These are phyloP conservation scores for Fusarium bactridioides DNA, from an alignment of 2,329 filamentous ascomycete species.

Conservation along the genomic window DNA sequence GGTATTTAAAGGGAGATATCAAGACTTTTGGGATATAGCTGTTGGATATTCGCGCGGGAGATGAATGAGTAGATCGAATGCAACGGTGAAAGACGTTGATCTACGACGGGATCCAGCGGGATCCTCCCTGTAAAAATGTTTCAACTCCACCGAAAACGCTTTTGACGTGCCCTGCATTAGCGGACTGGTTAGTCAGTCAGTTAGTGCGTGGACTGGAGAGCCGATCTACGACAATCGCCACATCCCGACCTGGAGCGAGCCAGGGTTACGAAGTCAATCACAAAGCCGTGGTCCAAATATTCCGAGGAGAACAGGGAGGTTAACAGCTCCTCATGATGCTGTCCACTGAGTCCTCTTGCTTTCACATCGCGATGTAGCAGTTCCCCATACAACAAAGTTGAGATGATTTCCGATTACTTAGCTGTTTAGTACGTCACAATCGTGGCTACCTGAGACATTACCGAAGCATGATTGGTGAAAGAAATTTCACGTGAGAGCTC, in stretches of 20 bases:
- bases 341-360: fast-evolving
- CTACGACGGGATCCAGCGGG: not conserved
- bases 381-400: fast-evolving
- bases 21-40: fast-evolving
- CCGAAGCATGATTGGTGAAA: not conserved
- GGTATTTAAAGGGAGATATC: fast-evolving
- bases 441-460: not conserved
- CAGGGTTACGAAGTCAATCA: not conserved
- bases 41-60: not conserved
- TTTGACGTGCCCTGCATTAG: conserved; percentile 11
- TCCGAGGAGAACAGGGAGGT: not conserved
- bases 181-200: not conserved
- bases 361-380: too few species aligned
- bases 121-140: conserved; percentile 8
- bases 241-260: not conserved
- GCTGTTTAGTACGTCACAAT: too few species aligned
- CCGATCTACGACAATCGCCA: not conserved
- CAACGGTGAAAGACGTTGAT: not conserved
- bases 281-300: not conserved
- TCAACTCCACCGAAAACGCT: conserved; percentile 12
- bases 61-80: not conserved
- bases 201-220: not conserved
- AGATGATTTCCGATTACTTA: too few species aligned
- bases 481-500: not conserved
- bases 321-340: too few species aligned